Base-by-base conservation (phyloP, 2,329 filamentous ascomycete genomes). In the Alternaria brassicae region DNA sequence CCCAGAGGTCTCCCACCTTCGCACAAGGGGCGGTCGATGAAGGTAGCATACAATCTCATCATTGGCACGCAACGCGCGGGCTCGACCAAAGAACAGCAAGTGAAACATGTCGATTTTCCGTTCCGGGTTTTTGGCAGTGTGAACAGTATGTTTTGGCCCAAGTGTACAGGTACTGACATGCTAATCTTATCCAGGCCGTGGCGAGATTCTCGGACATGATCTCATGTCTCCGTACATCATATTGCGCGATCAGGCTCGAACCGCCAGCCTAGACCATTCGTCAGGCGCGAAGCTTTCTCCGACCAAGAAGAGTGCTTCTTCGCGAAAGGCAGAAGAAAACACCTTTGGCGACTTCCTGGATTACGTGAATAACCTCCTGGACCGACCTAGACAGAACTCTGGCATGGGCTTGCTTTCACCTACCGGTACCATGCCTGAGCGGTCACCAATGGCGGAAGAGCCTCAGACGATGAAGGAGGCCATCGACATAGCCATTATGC, bases 91-190 rank as follows among this genome's bases (percentile, higher is more conserved):
- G 89, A 94, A 65, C 92, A 88, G 67, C 79, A 92, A 69, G 89
- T 98, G 44, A 91, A 90, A 69, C 92, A 92, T n/a, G 90, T 97
- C 40, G 94, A 96, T 64, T 84, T 97, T 27, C 95, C 95, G 0
- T 97, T 99, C 73, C 88, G 95, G 40, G 91, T 99, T 3, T 87
- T 98, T 51, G 94, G 94, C 39, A 95, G 94, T 68, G 94, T 99
- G 36, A 96, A 96, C 79, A 88, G 87, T 76, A 73, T 62, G 75
- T 73, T 73, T 15, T 51, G 5, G 10, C 21, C 8, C 15, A 3
- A 34, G 36, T 15, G 37, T 15, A 8, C 8, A 1, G n/a, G 15
- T 10, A 32, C 3, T 3, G 6, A 34, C 19, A 47, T 47, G 48
- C 70, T 79, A 63, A 77, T 32, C 2, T 19, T 27, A 7, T 44